Base-by-base conservation (phyloP, 768 basidiomycete species). In the Rhodotorula kratochvilovae region DNA sequence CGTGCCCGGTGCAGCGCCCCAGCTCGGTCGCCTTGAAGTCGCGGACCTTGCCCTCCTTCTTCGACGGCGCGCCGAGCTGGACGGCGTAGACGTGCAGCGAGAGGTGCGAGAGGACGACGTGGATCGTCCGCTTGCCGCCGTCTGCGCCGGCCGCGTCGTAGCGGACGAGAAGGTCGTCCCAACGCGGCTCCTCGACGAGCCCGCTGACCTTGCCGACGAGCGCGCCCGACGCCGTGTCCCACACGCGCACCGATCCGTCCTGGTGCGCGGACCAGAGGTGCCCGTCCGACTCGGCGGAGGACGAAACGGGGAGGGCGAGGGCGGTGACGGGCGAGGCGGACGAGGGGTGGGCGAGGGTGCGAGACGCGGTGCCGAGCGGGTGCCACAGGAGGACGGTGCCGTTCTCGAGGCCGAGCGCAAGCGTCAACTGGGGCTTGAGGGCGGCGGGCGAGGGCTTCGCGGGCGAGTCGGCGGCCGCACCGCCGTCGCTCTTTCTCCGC, bases 11-110 rank as follows among this genome's bases (percentile, higher is more conserved):
- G 58, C 71, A 69, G 15, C 61, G 61, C 11, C 71, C 71, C 39
- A 72, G 43, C 45, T 75, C 68, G 21, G 53, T 43, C 46, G 71
- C 55, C 60, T 70, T 72, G 31, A 71, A 35, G 16, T 75, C 73
- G 42, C 63, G 58, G 25, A 75, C 46, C 62, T 72, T 72, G 65
- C 65, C 65, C 55, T 75, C 74, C 68, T 75, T 70, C 74, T 72
- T 72, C 36, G 63, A 54, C 10, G 67, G n/a, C 2, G 29, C 60
- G 4, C 46, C 65, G 63, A 72, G 39, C 54, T 65, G 56, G 31
- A 72, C n/a, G 19, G 70, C 51, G 66, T 67, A 75, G 53, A 57
- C 65, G 59, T 66, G 68, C 19, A 75, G 54, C 25, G 71, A 69
- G 13, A 72, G 62, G 55, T 70, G 70, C 43, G 74, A 67, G 29